Percentiles rank a stretch among this genome's conserved stretches.
phyloP scores from a whole-genome alignment of 768 basidiomycete species.

The Rhizopogon roseolus region DNA sequence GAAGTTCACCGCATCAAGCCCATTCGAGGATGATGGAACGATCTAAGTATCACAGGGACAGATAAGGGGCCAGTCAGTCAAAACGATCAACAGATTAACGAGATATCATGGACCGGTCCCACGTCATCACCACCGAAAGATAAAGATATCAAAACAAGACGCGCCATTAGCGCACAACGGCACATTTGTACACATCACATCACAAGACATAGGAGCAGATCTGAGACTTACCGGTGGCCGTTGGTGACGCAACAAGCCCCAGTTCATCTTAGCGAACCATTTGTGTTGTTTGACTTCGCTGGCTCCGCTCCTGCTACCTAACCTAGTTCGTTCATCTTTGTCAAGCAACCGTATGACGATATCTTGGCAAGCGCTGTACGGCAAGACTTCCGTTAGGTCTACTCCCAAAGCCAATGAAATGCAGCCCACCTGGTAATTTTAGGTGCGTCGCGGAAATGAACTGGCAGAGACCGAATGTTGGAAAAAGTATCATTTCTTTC shows the following conservation, averaged over 20 bases:
- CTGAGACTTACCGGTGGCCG: slow-evolving; percentile 76
- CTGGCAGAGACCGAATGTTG: slow-evolving; percentile 86
- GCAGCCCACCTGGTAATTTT: slow-evolving; percentile 66
- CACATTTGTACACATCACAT: not conserved
- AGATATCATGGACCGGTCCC: slow-evolving; percentile 8
- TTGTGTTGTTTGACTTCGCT: slow-evolving; percentile 99
- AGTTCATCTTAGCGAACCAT: slow-evolving; percentile 96
- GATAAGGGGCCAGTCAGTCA: slow-evolving; percentile 22
- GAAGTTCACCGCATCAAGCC: slow-evolving; percentile 83
- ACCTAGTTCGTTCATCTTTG: slow-evolving; percentile 84
- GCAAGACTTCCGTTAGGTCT: slow-evolving; percentile 7
- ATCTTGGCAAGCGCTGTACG: slow-evolving; percentile 77
- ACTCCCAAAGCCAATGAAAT: not conserved
- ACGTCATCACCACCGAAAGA: not conserved
- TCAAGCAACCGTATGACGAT: slow-evolving; percentile 81
- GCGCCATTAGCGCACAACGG: not conserved
- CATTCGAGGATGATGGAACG: slow-evolving; percentile 68
- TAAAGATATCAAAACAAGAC: not conserved
- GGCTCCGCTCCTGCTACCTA: slow-evolving; percentile 92
- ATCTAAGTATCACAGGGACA: slow-evolving; percentile 49
- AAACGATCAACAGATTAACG: slow-evolving; percentile 2
- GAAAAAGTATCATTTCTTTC: slow-evolving; percentile 94
- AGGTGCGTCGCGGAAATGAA: slow-evolving; percentile 82
- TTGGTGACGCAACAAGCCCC: slow-evolving; percentile 91
- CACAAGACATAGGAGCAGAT: not conserved